A percentile compares a stretch with the other conserved stretches of the same genome.
Conservation (phyloP, 257 asterid species). For the Eucommia ulmoides region DNA sequence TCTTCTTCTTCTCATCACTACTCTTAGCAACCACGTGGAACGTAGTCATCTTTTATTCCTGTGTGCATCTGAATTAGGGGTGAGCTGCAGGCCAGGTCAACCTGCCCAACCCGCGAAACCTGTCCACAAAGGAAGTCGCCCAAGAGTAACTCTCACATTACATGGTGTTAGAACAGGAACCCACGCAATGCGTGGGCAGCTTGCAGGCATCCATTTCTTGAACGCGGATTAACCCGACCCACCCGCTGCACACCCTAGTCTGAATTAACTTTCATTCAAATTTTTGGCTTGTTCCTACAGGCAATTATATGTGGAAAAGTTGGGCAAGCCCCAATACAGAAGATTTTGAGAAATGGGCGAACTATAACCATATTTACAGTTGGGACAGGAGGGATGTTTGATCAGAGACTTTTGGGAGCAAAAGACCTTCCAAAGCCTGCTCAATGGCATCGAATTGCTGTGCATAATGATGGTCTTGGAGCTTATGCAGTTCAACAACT, state of each 20-base stretch:
- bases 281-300: conserved; percentile 19
- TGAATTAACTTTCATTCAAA: neutral
- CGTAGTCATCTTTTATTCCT: neutral
- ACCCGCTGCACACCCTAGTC: neutral
- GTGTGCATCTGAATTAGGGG: no score
- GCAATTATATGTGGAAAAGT: conserved; percentile 89
- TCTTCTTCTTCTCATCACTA: neutral
- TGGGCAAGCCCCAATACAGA: conserved; percentile 83
- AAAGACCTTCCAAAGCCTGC: conserved; percentile 65
- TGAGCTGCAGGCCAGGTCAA: no score
- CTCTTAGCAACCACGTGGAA: neutral
- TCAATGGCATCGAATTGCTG: conserved; percentile 97
- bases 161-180: no score
- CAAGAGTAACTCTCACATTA: no score
- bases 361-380: conserved; percentile 77
- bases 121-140: no score
- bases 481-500: conserved; percentile 83
- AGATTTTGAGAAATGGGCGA: conserved; percentile 85
- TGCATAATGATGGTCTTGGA: conserved; percentile 81
- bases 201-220: no score
- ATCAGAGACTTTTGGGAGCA: conserved; percentile 57
- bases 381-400: conserved; percentile 95
- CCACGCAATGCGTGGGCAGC: no score
- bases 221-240: no score
- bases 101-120: no score